Evolutionary conservation across 2,329 filamentous ascomycete genomes (phyloP), one percentile per base, ranked within the genome.

Genomic region (Stagonosporopsis rhizophila): DNA sequence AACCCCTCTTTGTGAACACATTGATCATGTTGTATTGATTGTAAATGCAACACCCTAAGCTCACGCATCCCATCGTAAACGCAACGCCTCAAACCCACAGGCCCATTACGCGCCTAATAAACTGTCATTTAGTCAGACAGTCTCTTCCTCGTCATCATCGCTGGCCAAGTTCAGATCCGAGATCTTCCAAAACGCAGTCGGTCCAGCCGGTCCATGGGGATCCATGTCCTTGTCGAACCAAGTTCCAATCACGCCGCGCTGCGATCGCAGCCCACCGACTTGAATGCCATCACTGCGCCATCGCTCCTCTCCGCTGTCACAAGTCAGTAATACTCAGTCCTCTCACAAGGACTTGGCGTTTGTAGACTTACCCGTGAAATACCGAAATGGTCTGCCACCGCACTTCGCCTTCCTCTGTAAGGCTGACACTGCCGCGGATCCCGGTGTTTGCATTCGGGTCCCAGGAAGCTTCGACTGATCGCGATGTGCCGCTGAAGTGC

Each of bases 201-300:
- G 90, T 0, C 90, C 90, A 2, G 83, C 88, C 0, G 90, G 90
- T 0, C 90, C 89, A 64, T 88, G 84, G 1, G 78, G 72, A 59
- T 90, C 87, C 64, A 85, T 88, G 71, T 91, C 85, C 64, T 87
- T 88, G 66, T 91, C 89, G 66, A 92, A 93, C 90, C 90, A 94
- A 47, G 86, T 88, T 0, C 90, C 90, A 2, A 92, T 69, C 0
- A 92, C 85, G 1, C 89, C 89, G 7, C 89, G 81, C 6, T 83
- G 85, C 6, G 87, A 88, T 44, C 79, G 76, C 1, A 86, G 66
- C 0, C 90, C 90, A 11, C 90, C 90, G 5, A 93, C 75, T 73
- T 94, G 90, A 6, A 93, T 80, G 8, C 88, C 85, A 76, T 94
- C 90, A 67, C 87, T 89, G n/a, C 85, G 83, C 90, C 90, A 93